phyloP scores from a whole-genome alignment of 768 basidiomycete species.

The Chiua virens region DNA sequence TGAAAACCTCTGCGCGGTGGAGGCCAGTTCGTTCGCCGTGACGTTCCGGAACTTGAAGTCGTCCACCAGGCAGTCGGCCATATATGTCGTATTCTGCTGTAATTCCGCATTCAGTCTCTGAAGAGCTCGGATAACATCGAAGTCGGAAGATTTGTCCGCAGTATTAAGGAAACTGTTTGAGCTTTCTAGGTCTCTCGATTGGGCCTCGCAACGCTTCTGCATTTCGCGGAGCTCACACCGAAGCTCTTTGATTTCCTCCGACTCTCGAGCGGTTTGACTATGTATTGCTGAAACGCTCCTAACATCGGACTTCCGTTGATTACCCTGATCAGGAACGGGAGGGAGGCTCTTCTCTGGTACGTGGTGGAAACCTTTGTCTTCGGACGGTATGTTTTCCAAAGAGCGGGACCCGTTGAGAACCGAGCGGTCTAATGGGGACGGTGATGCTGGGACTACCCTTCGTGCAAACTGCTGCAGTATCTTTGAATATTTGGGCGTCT shows the following conservation, averaged over 20 bases:
- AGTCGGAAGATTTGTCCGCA: conserved; percentile 13
- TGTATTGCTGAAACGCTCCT: not conserved
- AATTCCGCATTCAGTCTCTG: conserved; percentile 13
- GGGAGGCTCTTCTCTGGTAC: too few species aligned
- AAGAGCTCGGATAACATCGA: conserved; percentile 4
- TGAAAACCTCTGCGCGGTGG: not conserved
- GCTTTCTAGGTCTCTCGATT: conserved; percentile 8
- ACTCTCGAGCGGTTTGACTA: not conserved
- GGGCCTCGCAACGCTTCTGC: conserved; percentile 7
- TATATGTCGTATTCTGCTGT: conserved; percentile 7
- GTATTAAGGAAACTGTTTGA: conserved; percentile 4
- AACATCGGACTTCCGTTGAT: not conserved
- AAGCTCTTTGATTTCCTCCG: conserved; percentile 4
- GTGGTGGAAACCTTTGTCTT: too few species aligned
- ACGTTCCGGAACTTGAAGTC: not conserved
- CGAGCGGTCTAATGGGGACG: too few species aligned
- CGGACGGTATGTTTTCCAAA: too few species aligned
- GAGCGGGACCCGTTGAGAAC: too few species aligned
- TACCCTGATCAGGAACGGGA: not conserved
- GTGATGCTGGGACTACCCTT: too few species aligned
- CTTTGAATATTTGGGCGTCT: too few species aligned
- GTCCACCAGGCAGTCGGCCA: conserved; percentile 5
- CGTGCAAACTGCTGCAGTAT: too few species aligned
- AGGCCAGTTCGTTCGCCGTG: not conserved
- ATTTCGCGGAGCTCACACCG: conserved; percentile 7